These are phyloP conservation scores for Polysphondylium violaceum DNA, from an alignment of 78 protist genomes.

Conservation along the genomic window DNA sequence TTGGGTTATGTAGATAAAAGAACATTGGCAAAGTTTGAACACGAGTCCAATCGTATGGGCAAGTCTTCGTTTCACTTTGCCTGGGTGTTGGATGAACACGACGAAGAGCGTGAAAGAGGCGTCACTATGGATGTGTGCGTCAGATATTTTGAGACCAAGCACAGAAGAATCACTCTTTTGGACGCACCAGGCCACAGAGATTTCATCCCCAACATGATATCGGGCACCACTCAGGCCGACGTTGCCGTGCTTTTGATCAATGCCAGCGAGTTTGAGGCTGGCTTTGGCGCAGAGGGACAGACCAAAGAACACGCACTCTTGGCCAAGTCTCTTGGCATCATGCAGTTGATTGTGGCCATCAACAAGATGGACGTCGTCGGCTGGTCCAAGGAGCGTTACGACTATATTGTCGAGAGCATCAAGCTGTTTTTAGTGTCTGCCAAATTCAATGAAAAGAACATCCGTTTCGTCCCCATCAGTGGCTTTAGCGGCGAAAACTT, in stretches of 20 bases:
- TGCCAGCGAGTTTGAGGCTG: conserved; percentile 95
- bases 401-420: conserved; percentile 71
- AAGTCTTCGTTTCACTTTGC: conserved; percentile 97
- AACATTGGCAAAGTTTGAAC: conserved; percentile 90
- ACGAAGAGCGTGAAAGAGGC: conserved; percentile 91
- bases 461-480: conserved; percentile 82
- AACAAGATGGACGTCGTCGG: conserved; percentile 93
- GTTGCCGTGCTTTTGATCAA: conserved; percentile 94
- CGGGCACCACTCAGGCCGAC: conserved; percentile 98
- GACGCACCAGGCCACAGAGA: conserved; percentile 99
- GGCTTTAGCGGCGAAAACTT: conserved; percentile 91
- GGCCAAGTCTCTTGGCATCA: conserved; percentile 92
- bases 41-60: conserved; percentile 90
- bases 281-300: conserved; percentile 95
- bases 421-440: conserved; percentile 70
- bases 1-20: conserved; percentile 81
- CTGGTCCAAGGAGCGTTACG: conserved; percentile 84
- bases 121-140: conserved; percentile 97
- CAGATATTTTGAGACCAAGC: conserved; percentile 82
- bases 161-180: conserved; percentile 89
- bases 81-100: conserved; percentile 97
- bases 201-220: conserved; percentile 96
- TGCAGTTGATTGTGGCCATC: conserved; percentile 93
- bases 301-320: conserved; percentile 96
- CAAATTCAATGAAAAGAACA: conserved; percentile 71